Base-by-base conservation (phyloP, 169 alveolate species). In the Plasmodium ovale region DNA sequence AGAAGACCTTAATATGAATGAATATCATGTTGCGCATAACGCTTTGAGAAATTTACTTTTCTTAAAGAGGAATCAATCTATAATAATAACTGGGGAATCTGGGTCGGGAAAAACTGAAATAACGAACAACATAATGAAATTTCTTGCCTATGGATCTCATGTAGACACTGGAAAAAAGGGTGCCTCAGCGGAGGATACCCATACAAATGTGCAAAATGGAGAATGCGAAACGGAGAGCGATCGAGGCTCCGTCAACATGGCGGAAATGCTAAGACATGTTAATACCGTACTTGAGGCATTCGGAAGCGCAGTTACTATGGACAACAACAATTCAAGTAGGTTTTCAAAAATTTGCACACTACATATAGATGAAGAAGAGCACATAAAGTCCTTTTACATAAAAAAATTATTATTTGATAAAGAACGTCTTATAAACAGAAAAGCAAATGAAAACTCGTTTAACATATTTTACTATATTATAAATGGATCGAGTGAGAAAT, bases 31-130 rank as follows among this genome's bases (percentile, higher is more conserved):
- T 65, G 79, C 60, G 9, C 51, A 10, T 25, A 65, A 10, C 14
- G 90, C 90, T 27, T 16, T 82, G 3, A 56, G 39, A 14, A 65
- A 82, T 65, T 23, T 82, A 54, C 64, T 29, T 42, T 21, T 19
- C 3, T 82, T 82, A 82, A 82, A 67, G 51, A 19, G 64, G 44
- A 97, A 95, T 72, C 97, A 97, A 70, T 93, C 97, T 31, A 95
- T 97, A 21, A 96, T 97, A 37, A 96, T 97, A 47, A 94, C 98
- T 2, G 99, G 99, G 3, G 99, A 96, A 91, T 92, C 97, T 70
- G 99, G 99, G 9, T 97, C 98, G 9, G 99, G 99, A 5, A 97
- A 96, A 91, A 96, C 98, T 19, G 98, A 96, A 94, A 96, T 97
- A 70, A 95, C 98, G 2, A 96, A 97, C 87, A 94, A 94, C 16